A percentile compares a stretch with the other conserved stretches of the same genome.
These are phyloP conservation scores for Cystobasidium slooffiae DNA, from an alignment of 1,284 basidiomycete species.

Conservation along the genomic window DNA sequence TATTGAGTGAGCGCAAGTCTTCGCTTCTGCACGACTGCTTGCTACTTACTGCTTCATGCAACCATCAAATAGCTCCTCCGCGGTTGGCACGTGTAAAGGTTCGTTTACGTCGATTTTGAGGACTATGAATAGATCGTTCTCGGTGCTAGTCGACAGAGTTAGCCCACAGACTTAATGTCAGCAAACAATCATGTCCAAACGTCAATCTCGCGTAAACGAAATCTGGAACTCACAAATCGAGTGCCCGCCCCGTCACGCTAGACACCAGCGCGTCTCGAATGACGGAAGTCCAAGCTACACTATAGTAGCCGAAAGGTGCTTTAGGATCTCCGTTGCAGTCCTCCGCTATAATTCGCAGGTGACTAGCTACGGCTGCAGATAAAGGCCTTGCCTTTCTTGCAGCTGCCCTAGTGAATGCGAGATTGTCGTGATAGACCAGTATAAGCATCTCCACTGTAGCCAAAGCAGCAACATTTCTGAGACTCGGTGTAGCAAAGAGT, in stretches of 20 bases:
- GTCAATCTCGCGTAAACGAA: neutral
- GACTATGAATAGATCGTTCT: slow-evolving; percentile 25
- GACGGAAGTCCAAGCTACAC: slow-evolving; percentile 31
- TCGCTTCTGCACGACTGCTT: neutral
- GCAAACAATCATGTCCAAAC: no score
- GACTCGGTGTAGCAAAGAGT: slow-evolving; percentile 23
- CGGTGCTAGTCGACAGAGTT: slow-evolving; percentile 1
- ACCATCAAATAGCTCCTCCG: slow-evolving; percentile 8
- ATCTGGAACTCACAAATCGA: slow-evolving; percentile 24
- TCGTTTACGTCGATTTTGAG: slow-evolving; percentile 22
- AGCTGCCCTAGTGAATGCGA: slow-evolving; percentile 16
- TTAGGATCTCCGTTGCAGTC: slow-evolving; percentile 19
- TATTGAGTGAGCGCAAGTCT: neutral
- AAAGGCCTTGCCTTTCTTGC: slow-evolving; percentile 20
- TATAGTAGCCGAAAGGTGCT: slow-evolving; percentile 35
- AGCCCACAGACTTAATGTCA: neutral
- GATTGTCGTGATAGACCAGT: slow-evolving; percentile 27
- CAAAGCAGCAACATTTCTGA: slow-evolving; percentile 21
- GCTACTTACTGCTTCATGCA: slow-evolving; percentile 14
- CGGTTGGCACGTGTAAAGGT: slow-evolving; percentile 15
- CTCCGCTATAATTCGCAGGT: slow-evolving; percentile 33
- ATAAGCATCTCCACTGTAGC: slow-evolving; percentile 36
- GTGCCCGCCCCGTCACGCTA: slow-evolving; percentile 24
- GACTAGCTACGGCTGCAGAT: slow-evolving; percentile 29
- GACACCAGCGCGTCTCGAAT: slow-evolving; percentile 30